A percentile compares a stretch with the other conserved stretches of the same genome.
phyloP scores from a whole-genome alignment of 2,329 filamentous ascomycete species.

The Metarhizium album region DNA sequence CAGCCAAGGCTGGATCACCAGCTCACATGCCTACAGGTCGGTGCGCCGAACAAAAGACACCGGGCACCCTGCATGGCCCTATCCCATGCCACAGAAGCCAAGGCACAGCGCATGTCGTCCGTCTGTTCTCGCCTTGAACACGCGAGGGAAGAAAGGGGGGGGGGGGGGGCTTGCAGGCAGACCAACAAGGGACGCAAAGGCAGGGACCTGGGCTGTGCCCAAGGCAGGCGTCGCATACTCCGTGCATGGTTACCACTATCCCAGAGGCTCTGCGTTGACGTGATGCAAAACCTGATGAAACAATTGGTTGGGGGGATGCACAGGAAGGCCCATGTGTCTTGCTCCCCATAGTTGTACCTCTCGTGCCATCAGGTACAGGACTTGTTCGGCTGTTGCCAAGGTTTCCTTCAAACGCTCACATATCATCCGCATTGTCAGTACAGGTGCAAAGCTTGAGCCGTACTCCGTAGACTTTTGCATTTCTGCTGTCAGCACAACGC shows the following conservation, averaged over 20 bases:
- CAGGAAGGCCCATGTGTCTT: not conserved
- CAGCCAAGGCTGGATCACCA: not conserved
- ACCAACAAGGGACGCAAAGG: too few relatives aligned
- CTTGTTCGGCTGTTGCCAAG: not conserved
- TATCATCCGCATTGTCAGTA: not conserved
- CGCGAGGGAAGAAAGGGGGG: not conserved
- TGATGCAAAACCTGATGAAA: not conserved
- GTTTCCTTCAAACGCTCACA: not conserved
- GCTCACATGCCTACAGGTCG: not conserved
- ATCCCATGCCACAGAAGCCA: not conserved
- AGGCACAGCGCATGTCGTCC: not conserved
- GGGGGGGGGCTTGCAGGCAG: too few relatives aligned
- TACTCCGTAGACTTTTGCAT: too few relatives aligned
- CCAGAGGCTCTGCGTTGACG: not conserved
- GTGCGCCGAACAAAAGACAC: not conserved
- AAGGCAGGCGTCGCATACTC: not conserved
- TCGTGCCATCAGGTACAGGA: not conserved
- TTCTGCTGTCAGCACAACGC: not conserved
- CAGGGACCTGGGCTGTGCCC: too few relatives aligned
- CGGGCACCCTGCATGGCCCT: not conserved
- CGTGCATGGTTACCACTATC: too few relatives aligned
- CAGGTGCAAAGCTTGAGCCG: not conserved
- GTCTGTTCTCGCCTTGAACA: not conserved
- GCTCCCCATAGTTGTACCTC: not conserved
- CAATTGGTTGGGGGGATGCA: not conserved